These are phyloP conservation scores for Tolypocladium amazonense DNA, from an alignment of 2,329 filamentous ascomycete genomes.

Conservation along the genomic window DNA sequence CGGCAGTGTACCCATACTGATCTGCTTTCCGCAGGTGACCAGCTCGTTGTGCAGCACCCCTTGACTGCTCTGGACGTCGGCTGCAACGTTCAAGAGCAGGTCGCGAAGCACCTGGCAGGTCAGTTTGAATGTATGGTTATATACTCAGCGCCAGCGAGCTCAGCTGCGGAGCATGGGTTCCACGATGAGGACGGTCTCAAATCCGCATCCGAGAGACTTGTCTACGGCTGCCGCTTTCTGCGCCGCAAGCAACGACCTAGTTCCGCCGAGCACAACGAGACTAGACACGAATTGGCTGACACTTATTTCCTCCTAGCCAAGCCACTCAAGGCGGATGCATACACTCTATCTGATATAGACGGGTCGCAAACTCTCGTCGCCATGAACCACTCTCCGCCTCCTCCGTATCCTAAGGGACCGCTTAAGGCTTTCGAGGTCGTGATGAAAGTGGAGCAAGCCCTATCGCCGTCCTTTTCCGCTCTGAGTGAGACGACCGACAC, in stretches of 20 bases:
- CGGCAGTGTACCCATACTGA: neutral
- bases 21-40: neutral
- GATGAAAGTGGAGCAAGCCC: conserved; percentile 17
- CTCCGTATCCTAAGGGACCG: conserved; percentile 12
- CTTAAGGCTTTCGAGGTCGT: conserved; percentile 19
- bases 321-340: conserved; percentile 21
- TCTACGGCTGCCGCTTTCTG: conserved; percentile 44
- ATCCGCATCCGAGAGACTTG: conserved; percentile 11
- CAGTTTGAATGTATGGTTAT: conserved; percentile 40
- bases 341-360: conserved; percentile 8
- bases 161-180: conserved; percentile 8
- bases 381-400: conserved; percentile 7
- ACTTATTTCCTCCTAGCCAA: conserved; percentile 38
- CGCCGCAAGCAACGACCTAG: conserved; percentile 19
- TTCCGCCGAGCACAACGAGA: conserved; percentile 7
- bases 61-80: conserved; percentile 14
- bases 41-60: conserved; percentile 8
- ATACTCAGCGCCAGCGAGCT: conserved; percentile 19
- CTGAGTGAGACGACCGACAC: conserved; percentile 20
- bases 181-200: conserved; percentile 2
- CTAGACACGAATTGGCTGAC: conserved; percentile 16
- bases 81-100: conserved; percentile 18
- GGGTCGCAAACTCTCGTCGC: conserved; percentile 3
- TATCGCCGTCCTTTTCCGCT: conserved; percentile 21
- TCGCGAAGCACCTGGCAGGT: conserved; percentile 33